Evolutionary conservation across 2,329 filamentous ascomycete genomes (phyloP).

Genomic region (Cladophialophora bantiana): DNA sequence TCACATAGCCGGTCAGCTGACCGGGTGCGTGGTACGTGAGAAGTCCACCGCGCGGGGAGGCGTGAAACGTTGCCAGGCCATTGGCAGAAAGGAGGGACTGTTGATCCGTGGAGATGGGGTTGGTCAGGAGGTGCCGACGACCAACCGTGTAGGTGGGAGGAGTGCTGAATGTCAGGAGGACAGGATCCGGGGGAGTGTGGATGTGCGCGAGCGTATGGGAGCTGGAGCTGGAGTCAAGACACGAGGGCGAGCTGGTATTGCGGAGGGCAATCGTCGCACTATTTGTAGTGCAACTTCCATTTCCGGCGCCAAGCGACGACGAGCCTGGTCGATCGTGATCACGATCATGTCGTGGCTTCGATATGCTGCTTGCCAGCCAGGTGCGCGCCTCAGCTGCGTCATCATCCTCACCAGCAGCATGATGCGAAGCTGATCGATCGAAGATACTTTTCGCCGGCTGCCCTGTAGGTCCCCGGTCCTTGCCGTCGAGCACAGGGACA

Average conservation of each 20-base stretch:
- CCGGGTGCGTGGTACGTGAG: slow-evolving; percentile 96
- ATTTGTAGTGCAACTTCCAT: slow-evolving; percentile 4
- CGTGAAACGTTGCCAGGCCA: slow-evolving; percentile 61
- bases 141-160: slow-evolving; percentile 88
- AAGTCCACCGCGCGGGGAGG: slow-evolving; percentile 83
- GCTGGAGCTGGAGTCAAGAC: background rate
- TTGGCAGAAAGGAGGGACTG: slow-evolving; percentile 48
- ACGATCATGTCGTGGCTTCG: background rate
- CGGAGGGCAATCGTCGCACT: background rate
- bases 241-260: background rate
- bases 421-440: background rate
- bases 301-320: background rate
- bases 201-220: background rate
- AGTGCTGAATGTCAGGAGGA: slow-evolving; percentile 82
- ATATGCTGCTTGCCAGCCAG: background rate
- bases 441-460: background rate
- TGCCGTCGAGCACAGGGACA: background rate
- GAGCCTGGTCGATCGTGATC: background rate
- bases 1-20: slow-evolving; percentile 89
- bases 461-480: background rate
- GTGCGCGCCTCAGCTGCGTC: background rate
- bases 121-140: slow-evolving; percentile 70
- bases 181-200: slow-evolving; percentile 63
- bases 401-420: background rate
- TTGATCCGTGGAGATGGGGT: slow-evolving; percentile 44